Evolutionary conservation across 1,284 basidiomycete species (phyloP), one percentile per base, ranked within the genome.

Genomic region (Cystobasidium slooffiae): DNA sequence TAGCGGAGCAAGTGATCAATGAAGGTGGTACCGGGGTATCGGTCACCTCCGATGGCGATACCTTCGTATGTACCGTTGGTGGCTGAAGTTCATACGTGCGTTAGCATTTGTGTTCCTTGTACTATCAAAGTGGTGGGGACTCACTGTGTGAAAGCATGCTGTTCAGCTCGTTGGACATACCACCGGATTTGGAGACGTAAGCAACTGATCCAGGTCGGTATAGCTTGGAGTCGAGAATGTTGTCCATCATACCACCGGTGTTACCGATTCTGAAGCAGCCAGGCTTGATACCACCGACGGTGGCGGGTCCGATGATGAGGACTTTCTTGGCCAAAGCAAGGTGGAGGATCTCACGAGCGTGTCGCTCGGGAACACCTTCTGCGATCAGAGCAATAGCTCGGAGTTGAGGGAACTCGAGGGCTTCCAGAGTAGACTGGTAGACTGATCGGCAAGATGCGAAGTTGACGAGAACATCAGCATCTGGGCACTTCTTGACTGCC

Each of bases 161-260:
- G 91, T 99, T 98, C 80, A 99, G 87, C 85, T 99, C 97, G 87
- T 99, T 99, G 80, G 96, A 99, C 97, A 99, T 99, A 84, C 97
- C 96, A 79, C 96, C 96, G 14, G 96, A 98, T 87, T 99, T 99
- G 85, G 94, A 97, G 83, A 99, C 96, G 85, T 98, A 98, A 82
- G 94, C 96, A 80, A 99, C 93, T 24, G 94, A 95, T 76, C 96
- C 97, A 59, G 95, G 86, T 81, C 95, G 93, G 89, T 98, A 99
- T 78, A 99, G 92, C 88, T 98, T 99, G 78, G 94, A 97, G 16
- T 95, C 86, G 81, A 98, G 94, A 85, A 98, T 96, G 87, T 98
- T 99, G 87, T 99, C 97, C 94, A 98, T 98, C 96, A 98, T 98
- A 83, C 92, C 95, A 87, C 96, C 96, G 77, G 93, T 96, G 89